Percentiles rank a stretch among this genome's conserved stretches.
These are phyloP conservation scores for Salix brachista DNA, from an alignment of 345 rosid genomes.

Conservation along the genomic window DNA sequence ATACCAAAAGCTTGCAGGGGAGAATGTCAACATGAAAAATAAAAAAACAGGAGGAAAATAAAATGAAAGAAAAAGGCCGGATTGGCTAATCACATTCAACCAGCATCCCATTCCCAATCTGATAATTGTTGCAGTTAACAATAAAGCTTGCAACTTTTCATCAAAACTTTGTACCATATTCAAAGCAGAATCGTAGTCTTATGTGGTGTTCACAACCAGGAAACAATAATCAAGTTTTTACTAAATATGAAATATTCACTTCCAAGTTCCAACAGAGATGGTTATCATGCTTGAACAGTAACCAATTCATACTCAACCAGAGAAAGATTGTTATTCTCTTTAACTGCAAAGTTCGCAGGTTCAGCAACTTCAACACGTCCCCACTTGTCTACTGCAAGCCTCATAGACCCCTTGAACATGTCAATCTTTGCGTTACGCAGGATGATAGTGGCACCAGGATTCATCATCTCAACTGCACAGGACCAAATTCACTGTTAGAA, in stretches of 20 bases:
- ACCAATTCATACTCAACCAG: constrained; percentile 86
- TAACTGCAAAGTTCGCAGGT: constrained; percentile 55
- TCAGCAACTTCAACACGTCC: constrained; percentile 81
- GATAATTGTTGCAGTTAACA: background rate
- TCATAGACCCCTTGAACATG: constrained; percentile 98
- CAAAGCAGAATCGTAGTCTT: constrained; percentile 13
- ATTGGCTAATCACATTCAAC: background rate
- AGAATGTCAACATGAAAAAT: background rate
- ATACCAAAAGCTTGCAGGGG: background rate
- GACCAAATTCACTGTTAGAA: background rate
- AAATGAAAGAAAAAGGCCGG: background rate
- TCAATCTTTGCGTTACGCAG: constrained; percentile 89
- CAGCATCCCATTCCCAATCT: constrained; percentile 5
- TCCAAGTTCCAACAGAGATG: constrained; percentile 7
- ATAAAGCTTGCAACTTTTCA: constrained; percentile 10
- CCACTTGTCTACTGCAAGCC: constrained; percentile 98
- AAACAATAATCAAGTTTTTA: constrained; percentile 24
- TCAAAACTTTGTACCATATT: constrained; percentile 10
- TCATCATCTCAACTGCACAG: constrained; percentile 68
- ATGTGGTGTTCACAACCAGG: constrained; percentile 8
- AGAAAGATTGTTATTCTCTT: constrained; percentile 78
- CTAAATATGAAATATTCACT: constrained; percentile 27
- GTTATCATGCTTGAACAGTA: constrained; percentile 51
- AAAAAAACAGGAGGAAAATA: background rate
- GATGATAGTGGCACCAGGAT: constrained; percentile 59